Conservation (phyloP, 768 basidiomycete species). For the Krasilnikovozyma curviuscula region DNA sequence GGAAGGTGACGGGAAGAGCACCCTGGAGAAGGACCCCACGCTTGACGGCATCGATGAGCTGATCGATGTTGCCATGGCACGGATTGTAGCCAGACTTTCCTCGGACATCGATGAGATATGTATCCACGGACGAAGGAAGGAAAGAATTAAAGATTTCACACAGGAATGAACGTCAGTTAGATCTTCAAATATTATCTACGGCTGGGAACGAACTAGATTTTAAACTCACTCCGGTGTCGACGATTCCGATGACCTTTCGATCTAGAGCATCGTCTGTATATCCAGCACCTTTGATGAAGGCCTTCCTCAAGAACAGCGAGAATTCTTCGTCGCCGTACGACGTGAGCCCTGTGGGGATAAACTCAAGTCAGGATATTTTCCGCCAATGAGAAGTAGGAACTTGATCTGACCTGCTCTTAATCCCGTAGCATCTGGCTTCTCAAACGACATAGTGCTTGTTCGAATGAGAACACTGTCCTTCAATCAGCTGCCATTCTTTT, state of each 20-base stretch:
- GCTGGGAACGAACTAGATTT: no score
- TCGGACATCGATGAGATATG: no score
- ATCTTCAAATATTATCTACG: neutral
- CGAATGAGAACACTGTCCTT: no score
- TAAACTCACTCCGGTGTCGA: constrained; percentile 19
- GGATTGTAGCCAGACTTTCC: constrained; percentile 20
- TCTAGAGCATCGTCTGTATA: constrained; percentile 22
- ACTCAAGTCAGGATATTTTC: no score
- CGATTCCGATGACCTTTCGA: constrained; percentile 18
- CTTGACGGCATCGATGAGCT: constrained; percentile 18
- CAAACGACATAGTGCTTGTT: no score
- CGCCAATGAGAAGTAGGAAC: no score
- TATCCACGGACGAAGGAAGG: no score
- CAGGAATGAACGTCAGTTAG: constrained; percentile 1
- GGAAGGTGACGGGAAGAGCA: constrained; percentile 19
- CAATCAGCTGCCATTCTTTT: no score
- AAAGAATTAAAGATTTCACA: no score
- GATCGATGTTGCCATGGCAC: constrained; percentile 18
- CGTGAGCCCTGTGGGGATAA: constrained; percentile 16
- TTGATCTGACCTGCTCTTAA: no score
- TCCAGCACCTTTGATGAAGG: constrained; percentile 23
- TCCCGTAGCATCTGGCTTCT: no score
- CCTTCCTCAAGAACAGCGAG: constrained; percentile 20
- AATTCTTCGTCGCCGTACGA: constrained; percentile 20
- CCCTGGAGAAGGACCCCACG: constrained; percentile 20